Percentiles rank a stretch among this genome's conserved stretches.
Conservation (phyloP, 345 rosid genomes). For the Lepidium sativum region DNA sequence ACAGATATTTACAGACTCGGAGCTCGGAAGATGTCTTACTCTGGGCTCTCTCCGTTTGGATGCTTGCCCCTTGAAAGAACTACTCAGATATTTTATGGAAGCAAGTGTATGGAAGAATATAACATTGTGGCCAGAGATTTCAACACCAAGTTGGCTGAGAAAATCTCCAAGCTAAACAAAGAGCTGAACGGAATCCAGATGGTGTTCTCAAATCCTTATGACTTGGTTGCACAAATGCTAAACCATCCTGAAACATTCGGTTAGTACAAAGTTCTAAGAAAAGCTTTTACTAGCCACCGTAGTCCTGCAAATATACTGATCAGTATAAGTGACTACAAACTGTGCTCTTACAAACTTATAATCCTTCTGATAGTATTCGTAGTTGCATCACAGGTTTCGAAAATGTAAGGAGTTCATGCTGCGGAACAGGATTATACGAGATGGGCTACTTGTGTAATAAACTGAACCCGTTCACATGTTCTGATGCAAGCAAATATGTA, state of each 20-base stretch:
- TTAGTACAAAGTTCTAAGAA: slow-evolving; percentile 27
- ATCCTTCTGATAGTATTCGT: background rate
- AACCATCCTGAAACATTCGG: slow-evolving; percentile 45
- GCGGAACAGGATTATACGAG: slow-evolving; percentile 64
- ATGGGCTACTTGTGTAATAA: slow-evolving; percentile 52
- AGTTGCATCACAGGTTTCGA: slow-evolving; percentile 40
- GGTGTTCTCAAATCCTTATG: slow-evolving; percentile 39
- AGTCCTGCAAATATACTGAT: background rate
- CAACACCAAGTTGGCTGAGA: slow-evolving; percentile 37
- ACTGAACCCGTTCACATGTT: slow-evolving; percentile 45
- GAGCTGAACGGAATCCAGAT: slow-evolving; percentile 42
- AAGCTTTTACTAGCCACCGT: background rate
- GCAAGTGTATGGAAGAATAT: slow-evolving; percentile 48
- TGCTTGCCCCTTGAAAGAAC: slow-evolving; percentile 81
- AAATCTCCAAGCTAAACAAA: slow-evolving; percentile 31
- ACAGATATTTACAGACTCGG: slow-evolving; percentile 52
- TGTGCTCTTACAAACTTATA: background rate
- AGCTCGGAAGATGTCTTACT: slow-evolving; percentile 50
- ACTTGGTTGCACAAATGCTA: slow-evolving; percentile 38
- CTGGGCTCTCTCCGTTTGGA: slow-evolving; percentile 75
- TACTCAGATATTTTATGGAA: slow-evolving; percentile 35
- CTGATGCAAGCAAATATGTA: slow-evolving; percentile 47
- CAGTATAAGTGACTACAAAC: background rate
- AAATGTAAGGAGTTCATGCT: slow-evolving; percentile 46
- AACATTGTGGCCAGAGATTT: slow-evolving; percentile 55